Conservation (phyloP, 345 rosid species). For the Eucalyptus leucophloia region DNA sequence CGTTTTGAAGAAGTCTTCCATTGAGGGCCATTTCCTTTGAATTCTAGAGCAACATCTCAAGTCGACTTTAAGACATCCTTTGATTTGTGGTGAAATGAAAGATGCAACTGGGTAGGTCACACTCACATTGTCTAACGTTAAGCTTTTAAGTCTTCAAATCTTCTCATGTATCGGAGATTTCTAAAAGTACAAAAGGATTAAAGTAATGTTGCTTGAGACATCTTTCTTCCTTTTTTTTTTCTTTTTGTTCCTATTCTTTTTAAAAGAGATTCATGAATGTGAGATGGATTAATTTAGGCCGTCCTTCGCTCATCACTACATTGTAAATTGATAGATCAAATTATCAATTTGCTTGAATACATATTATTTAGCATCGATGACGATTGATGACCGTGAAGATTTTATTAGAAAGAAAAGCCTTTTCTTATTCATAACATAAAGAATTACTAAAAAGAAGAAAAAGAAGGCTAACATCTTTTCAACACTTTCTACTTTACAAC, state of each 20-base stretch:
- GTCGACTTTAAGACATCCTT: not conserved
- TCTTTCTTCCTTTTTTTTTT: not conserved
- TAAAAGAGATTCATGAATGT: not conserved
- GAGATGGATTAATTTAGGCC: not conserved
- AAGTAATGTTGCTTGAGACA: not conserved
- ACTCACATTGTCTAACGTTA: accelerated
- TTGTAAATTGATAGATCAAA: not conserved
- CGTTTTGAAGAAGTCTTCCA: not conserved
- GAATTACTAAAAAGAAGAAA: not conserved
- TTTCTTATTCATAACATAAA: not conserved
- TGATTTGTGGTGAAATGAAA: not conserved
- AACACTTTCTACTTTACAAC: not conserved
- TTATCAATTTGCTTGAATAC: not conserved
- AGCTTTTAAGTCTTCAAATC: not conserved
- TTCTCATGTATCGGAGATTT: not conserved
- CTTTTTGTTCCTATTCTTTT: not conserved
- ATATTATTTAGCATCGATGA: not conserved
- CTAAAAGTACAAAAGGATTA: not conserved
- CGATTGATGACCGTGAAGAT: not conserved
- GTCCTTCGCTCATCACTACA: not conserved
- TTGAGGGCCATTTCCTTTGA: not conserved
- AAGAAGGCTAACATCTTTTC: not conserved
- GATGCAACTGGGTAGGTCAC: not conserved
- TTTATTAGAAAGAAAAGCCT: not conserved
- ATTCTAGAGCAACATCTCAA: not conserved